phyloP scores from a whole-genome alignment of 768 basidiomycete genomes.

The Coprinellus aureogranulatus region DNA sequence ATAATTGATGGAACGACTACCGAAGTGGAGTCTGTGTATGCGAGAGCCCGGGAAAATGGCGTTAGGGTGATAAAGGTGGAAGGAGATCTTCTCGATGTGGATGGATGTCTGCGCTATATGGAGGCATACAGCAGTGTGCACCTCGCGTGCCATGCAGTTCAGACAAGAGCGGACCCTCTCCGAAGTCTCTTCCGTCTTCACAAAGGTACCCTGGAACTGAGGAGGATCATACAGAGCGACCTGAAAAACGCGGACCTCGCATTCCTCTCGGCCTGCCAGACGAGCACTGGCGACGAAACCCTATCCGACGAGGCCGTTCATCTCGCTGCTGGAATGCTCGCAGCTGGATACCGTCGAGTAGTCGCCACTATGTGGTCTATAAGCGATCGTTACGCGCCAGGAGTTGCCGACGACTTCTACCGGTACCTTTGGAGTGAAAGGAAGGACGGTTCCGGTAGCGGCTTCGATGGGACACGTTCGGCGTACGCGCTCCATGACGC shows the following conservation, averaged over 20 bases:
- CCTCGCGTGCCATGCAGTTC: constrained; percentile 31
- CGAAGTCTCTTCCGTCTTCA: constrained; percentile 22
- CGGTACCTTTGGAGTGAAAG: constrained; percentile 2
- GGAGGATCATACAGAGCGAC: constrained; percentile 8
- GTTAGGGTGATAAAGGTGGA: background rate
- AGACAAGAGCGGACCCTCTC: constrained; percentile 23
- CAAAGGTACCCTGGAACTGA: constrained; percentile 16
- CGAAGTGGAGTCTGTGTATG: constrained; percentile 5
- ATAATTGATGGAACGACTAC: constrained; percentile 9
- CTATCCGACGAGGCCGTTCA: constrained; percentile 36
- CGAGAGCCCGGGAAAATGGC: too few relatives aligned
- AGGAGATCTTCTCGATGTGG: background rate
- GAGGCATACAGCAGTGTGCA: constrained; percentile 22
- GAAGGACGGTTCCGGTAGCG: background rate
- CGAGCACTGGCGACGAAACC: constrained; percentile 25
- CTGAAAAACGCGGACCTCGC: constrained; percentile 25
- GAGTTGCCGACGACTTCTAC: constrained; percentile 28
- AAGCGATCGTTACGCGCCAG: constrained; percentile 29
- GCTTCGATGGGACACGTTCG: constrained; percentile 8
- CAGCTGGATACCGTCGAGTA: constrained; percentile 26
- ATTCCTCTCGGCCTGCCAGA: constrained; percentile 41
- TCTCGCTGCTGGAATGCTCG: constrained; percentile 39
- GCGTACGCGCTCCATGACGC: constrained; percentile 18
- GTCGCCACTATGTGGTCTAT: constrained; percentile 43
- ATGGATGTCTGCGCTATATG: constrained; percentile 9